Base-by-base conservation (phyloP, 1,284 basidiomycete genomes). In the Neotropicomus parvogracilis region DNA sequence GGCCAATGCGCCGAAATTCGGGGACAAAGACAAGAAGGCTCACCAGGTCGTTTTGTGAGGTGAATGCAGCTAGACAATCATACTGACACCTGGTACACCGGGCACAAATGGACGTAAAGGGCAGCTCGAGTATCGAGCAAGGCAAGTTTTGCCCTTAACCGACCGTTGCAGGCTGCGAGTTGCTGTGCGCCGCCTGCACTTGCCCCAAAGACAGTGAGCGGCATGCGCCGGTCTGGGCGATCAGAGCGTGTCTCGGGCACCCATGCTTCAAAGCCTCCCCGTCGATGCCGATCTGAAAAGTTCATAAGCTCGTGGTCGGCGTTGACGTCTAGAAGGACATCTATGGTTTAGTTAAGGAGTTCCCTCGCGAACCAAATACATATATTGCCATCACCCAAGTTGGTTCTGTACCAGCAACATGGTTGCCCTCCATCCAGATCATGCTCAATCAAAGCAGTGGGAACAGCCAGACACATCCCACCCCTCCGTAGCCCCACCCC, bases 61-160 rank as follows among this genome's bases (percentile, higher is more conserved):
- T 32, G 34, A 52, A 41, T 13, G 45, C 41, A 49, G 45, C 62
- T 63, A 60, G 42, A 51, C 36, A 35, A 46, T 50, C 62, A 64
- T 64, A 49, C 42, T 28, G 40, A 39, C 39, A 19, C 45, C 46
- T 40, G 27, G 38, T 37, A 42, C 11, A 26, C 29, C 37, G 39
- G 60, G 55, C 52, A 56, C 33, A 58, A 62, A 47, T 49, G 33
- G 58, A 32, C 42, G 59, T 57, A 54, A 62, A 52, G 41, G 53
- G 54, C 47, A 36, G 43, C 35, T 44, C 42, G 34, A 39, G 49
- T 40, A 46, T 42, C 40, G 38, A 39, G 54, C 39, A 57, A 53
- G 55, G 58, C 46, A 51, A 44, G 55, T 51, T 54, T 27, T 27
- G 37, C 37, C 37, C 54, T 53, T 58, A 27, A 49, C 54, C 44